Base-by-base conservation (phyloP, 192 early-diverging fungal genomes). In the Backusella australiensis region DNA sequence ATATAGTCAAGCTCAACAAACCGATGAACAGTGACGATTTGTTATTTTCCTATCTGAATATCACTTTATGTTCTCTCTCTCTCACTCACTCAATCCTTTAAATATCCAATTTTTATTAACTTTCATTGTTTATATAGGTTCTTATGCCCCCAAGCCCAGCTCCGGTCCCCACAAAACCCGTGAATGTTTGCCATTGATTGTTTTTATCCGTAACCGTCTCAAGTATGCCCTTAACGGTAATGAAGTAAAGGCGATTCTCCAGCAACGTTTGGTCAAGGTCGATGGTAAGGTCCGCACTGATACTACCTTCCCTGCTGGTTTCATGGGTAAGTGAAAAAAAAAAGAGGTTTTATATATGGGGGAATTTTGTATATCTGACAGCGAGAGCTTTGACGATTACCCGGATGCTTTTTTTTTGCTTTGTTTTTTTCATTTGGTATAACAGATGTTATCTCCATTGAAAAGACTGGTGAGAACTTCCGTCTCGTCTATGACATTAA, bases 401-500 rank as follows among this genome's bases (percentile, higher is more conserved):
- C 67, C 77, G 77, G 77, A 78, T 78, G 67, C 68, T 67, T 72
- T 67, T 36, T 36, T 56, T 73, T 67, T 73, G 15, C 35, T 49
- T 72, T 74, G 9, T 63, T 72, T 19, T 49, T 52, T 67, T 44
- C 1, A 56, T 56, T 71, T 41, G 59, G 63, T 15, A 17, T 63
- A 70, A 68, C 80, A 94, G 95, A 96, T 82, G 94, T 93, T 84
- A 96, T 96, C 86, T 79, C 92, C 77, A 96, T 96, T 74, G 94
- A 96, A 84, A 93, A 92, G 92, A 98, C 97, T 82, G 95, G 94
- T 85, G 96, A 99, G 92, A 94, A 99, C 92, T 99, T 99, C 94
- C 97, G 98, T 86, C 92, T 99, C 77, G 90, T 99, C 86, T 99
- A 96, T 91, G 98, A 99, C 91, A 91, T 91, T 89, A 99, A 99